Evolutionary conservation across 257 asterid genomes (phyloP).

Genomic region (Dorcoceras hygrometricum): DNA sequence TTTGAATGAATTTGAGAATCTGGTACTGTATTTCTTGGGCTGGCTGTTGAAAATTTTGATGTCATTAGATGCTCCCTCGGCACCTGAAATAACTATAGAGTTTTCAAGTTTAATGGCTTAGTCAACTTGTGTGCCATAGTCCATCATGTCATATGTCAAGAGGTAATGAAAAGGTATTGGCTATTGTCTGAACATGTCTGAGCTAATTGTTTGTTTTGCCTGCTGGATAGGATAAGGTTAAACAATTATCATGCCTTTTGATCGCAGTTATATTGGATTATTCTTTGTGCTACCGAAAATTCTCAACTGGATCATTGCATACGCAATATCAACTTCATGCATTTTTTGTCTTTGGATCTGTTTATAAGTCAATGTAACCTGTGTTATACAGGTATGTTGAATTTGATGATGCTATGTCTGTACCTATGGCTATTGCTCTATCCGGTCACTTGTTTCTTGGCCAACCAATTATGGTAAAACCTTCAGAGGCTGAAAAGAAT

Average conservation of each 20-base stretch:
- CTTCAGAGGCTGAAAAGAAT: conserved; percentile 99
- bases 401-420: conserved; percentile 94
- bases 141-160: neutral
- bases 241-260: neutral
- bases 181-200: neutral
- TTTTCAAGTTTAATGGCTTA: neutral
- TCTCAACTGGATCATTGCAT: neutral
- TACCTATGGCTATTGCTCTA: conserved; percentile 96
- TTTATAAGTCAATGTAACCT: conserved; percentile 16
- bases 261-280: conserved; percentile 11
- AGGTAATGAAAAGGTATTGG: conserved; percentile 8
- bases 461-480: conserved; percentile 98
- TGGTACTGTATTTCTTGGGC: neutral
- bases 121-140: neutral
- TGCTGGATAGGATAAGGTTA: conserved; percentile 9
- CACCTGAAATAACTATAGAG: neutral
- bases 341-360: neutral
- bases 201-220: conserved; percentile 7
- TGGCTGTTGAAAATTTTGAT: neutral
- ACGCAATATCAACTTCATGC: neutral
- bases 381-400: conserved; percentile 77
- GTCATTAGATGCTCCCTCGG: neutral
- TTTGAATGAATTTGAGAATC: neutral
- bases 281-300: neutral
- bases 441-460: conserved; percentile 92